Conservation (phyloP, 1,284 basidiomycete genomes). For the Ustilago bromivora region DNA sequence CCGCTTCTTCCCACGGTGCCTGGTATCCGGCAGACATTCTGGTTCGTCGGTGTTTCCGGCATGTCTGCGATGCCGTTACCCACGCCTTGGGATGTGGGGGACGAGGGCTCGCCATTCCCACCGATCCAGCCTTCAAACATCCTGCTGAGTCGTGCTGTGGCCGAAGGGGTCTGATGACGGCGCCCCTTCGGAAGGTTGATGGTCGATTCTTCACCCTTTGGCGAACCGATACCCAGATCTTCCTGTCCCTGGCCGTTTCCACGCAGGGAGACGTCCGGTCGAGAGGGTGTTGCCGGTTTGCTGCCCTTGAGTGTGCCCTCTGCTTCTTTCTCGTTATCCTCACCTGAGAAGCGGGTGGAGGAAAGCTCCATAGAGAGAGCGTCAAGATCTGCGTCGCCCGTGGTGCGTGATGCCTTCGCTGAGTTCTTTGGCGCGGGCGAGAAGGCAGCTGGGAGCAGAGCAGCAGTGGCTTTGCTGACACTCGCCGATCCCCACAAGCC, state of each 20-base stretch:
- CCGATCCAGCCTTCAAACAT: constrained; percentile 65
- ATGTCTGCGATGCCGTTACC: neutral
- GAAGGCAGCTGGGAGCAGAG: constrained; percentile 28
- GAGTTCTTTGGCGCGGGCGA: constrained; percentile 11
- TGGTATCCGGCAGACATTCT: constrained; percentile 18
- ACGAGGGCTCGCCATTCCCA: constrained; percentile 25
- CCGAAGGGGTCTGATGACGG: constrained; percentile 39
- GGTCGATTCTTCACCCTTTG: neutral
- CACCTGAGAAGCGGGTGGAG: constrained; percentile 18
- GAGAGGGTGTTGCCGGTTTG: constrained; percentile 32
- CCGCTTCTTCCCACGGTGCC: constrained; percentile 42
- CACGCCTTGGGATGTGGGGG: constrained; percentile 23
- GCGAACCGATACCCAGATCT: neutral
- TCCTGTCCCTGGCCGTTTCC: neutral
- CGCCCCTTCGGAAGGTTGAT: constrained; percentile 35
- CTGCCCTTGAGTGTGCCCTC: constrained; percentile 43
- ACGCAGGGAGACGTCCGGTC: neutral
- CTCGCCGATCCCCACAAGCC: constrained; percentile 50
- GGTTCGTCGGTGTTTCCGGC: constrained; percentile 39
- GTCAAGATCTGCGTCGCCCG: constrained; percentile 51
- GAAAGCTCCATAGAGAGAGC: constrained; percentile 37
- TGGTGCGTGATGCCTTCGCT: constrained; percentile 10
- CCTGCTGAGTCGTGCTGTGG: constrained; percentile 54
- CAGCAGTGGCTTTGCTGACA: constrained; percentile 45
- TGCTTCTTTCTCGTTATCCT: constrained; percentile 31